phyloP scores from a whole-genome alignment of 129 eudicot species.

The Flaveria robusta region DNA sequence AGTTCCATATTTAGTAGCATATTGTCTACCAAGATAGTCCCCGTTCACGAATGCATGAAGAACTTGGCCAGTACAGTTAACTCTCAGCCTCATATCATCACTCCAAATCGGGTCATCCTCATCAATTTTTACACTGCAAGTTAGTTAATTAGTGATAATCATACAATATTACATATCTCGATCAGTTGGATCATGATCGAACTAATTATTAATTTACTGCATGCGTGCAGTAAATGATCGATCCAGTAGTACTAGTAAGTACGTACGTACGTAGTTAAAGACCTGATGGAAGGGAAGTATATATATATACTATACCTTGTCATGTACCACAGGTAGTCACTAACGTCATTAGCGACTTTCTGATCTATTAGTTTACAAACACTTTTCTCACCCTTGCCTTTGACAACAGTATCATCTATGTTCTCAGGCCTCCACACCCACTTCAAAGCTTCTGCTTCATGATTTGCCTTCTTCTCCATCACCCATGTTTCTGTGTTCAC shows the following conservation, averaged over 20 bases:
- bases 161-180: no score
- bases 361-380: slow-evolving; percentile 53
- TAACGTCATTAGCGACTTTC: slow-evolving; percentile 47
- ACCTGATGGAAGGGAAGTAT: no score
- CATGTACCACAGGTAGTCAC: slow-evolving; percentile 84
- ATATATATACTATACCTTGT: slow-evolving; percentile 46
- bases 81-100: slow-evolving; percentile 50
- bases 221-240: no score
- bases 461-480: slow-evolving; percentile 43
- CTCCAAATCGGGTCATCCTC: slow-evolving; percentile 53
- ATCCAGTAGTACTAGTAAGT: no score
- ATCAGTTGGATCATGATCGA: no score
- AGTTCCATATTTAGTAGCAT: slow-evolving; percentile 36
- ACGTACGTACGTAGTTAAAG: no score
- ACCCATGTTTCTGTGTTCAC: slow-evolving; percentile 61
- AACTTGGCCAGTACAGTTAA: slow-evolving; percentile 59
- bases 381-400: slow-evolving; percentile 41
- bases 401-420: slow-evolving; percentile 27
- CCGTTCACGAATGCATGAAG: slow-evolving; percentile 67
- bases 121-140: slow-evolving; percentile 40
- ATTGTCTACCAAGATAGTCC: slow-evolving; percentile 50
- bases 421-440: slow-evolving; percentile 67
- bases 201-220: no score
- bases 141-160: no score
- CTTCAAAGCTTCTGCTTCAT: slow-evolving; percentile 37